A percentile compares a stretch with the other conserved stretches of the same genome.
Conservation (phyloP, 2,329 filamentous ascomycete genomes). For the Phaeosphaeria sp. region DNA sequence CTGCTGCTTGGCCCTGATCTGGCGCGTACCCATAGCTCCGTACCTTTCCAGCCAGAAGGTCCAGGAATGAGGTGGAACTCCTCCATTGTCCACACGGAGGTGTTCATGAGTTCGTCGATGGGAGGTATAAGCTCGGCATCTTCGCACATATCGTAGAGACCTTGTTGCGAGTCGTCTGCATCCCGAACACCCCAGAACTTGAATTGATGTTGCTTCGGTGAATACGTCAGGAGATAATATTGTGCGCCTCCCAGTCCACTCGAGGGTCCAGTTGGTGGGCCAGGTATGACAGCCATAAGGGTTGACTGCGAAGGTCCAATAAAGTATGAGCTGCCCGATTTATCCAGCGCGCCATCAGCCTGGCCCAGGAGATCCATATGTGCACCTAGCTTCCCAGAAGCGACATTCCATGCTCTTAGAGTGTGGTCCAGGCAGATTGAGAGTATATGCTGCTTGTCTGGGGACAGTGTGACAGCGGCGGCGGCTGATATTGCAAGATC, state of each 20-base stretch:
- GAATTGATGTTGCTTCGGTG: slow-evolving; percentile 87
- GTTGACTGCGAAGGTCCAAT: slow-evolving; percentile 81
- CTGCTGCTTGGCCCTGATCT: slow-evolving; percentile 65
- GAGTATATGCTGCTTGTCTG: slow-evolving; percentile 65
- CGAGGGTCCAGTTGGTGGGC: slow-evolving; percentile 40
- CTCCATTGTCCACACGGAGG: slow-evolving; percentile 59
- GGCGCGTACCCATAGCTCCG: slow-evolving; percentile 56
- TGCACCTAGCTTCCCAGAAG: slow-evolving; percentile 77
- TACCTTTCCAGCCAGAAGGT: slow-evolving; percentile 45
- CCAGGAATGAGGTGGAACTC: slow-evolving; percentile 53
- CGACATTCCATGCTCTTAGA: slow-evolving; percentile 86
- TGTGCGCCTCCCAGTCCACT: slow-evolving; percentile 55
- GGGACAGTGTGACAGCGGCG: slow-evolving; percentile 61
- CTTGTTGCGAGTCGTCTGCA: slow-evolving; percentile 62
- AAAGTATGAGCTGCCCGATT: slow-evolving; percentile 70
- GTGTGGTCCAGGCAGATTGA: slow-evolving; percentile 89
- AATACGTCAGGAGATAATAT: slow-evolving; percentile 80
- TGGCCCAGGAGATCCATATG: slow-evolving; percentile 79
- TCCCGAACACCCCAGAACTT: slow-evolving; percentile 87
- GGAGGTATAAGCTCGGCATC: slow-evolving; percentile 68
- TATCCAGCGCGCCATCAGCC: slow-evolving; percentile 63
- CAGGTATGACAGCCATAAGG: slow-evolving; percentile 74
- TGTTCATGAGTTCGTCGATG: slow-evolving; percentile 57
- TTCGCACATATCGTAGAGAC: slow-evolving; percentile 75
- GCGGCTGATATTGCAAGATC: slow-evolving; percentile 67